Percentiles rank a stretch among this genome's conserved stretches.
phyloP scores from a whole-genome alignment of 441 rosid genomes.

The Flueggea neowawraea region DNA sequence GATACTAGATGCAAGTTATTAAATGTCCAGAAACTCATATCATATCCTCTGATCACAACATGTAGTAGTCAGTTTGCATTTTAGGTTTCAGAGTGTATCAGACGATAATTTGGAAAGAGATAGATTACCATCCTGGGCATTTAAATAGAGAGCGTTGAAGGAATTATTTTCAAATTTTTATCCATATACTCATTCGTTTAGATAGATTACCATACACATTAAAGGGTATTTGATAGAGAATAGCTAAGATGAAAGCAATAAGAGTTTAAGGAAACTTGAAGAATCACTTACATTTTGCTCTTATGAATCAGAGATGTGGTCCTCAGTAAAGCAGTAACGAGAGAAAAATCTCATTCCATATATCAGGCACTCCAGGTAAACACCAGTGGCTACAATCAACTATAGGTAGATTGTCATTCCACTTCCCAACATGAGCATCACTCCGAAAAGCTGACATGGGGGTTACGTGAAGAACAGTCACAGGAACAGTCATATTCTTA shows the following conservation, averaged over 20 bases:
- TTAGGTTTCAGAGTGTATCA: no score
- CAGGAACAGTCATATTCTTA: slow-evolving; percentile 50
- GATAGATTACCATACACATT: no score
- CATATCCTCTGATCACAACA: no score
- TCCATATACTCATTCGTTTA: no score
- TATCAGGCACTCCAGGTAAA: slow-evolving; percentile 80
- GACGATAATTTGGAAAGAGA: no score
- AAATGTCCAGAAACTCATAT: no score
- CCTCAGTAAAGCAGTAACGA: slow-evolving; percentile 28
- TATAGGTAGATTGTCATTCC: slow-evolving; percentile 53
- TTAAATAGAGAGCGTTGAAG: no score
- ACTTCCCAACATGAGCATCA: slow-evolving; percentile 77
- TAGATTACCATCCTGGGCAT: no score
- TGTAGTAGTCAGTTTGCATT: no score
- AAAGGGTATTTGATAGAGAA: no score
- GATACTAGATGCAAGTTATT: no score
- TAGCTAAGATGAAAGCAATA: neutral
- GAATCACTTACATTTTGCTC: slow-evolving; percentile 17
- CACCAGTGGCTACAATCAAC: slow-evolving; percentile 96
- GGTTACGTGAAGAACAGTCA: slow-evolving; percentile 52
- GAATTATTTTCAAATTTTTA: no score
- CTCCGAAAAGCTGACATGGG: slow-evolving; percentile 66
- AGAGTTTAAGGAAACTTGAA: neutral
- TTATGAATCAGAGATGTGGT: neutral
- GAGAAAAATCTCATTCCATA: slow-evolving; percentile 73